Base-by-base conservation (phyloP, 176 grass and related monocot genomes). In the Hyparrhenia diplandra region DNA sequence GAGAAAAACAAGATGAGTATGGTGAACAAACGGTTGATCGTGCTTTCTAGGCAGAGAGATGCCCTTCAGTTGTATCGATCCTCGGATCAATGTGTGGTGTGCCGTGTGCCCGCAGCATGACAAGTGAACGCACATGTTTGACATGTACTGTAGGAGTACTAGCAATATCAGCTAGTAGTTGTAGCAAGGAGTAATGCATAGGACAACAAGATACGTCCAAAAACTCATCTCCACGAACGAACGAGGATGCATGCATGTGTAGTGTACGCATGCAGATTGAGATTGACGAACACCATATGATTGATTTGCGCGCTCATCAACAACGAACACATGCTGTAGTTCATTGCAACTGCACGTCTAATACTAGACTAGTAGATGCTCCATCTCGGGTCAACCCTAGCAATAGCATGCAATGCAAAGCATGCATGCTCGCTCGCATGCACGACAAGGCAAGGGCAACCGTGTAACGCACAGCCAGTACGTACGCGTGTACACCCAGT, bases 181-280 rank as follows among this genome's bases (percentile, higher is more conserved):
- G 69, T 0, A 51, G 9, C 24, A 29, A 41, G 13, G 54, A 57
- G 65, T 24, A 42, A 4, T 25, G 12, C 28, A 13, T 17, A 70
- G 37, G 72, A 76, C 85, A 82, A 46, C 21, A 62, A 30, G 29
- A 82, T 51, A 35, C 72, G 13, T 80, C 64, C 78, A 76, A 65
- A 59, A 45, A 13, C 55, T 24, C 12, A 41, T 21, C 25, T 54
- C 55, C 13, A 35, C 13, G 12, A 29, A n/a, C n/a, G n/a, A n/a
- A 49, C 64, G 70, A n/a, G 69, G 65, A 37, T 39, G 20, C 39
- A 16, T 37, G 20, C 29, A 20, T 40, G 17, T 41, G 52, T 55
- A 74, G n/a, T n/a, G n/a, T 51, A 74, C 62, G 60, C 84, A 30
- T 68, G 36, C 51, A 37, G 31, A 37, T 37, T 37, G 72, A 34